phyloP scores from a whole-genome alignment of 1,284 basidiomycete genomes.

The Jaminaea rosea region DNA sequence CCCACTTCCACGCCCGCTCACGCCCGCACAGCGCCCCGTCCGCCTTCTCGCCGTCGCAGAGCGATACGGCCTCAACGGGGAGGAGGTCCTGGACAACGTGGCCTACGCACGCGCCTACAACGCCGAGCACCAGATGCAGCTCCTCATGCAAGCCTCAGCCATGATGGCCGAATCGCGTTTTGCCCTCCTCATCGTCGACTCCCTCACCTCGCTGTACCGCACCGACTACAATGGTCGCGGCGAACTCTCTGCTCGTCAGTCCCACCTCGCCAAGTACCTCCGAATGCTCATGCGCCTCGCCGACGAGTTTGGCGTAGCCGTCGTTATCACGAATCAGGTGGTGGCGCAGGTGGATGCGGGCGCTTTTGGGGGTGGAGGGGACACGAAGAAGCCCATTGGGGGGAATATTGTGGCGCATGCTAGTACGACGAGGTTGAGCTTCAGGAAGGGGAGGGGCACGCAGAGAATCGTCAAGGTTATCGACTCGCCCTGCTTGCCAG shows the following conservation, averaged over 20 bases:
- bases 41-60: constrained; percentile 90
- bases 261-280: constrained; percentile 93
- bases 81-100: constrained; percentile 96
- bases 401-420: constrained; percentile 48
- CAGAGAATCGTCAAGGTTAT: constrained; percentile 94
- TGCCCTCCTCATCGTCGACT: constrained; percentile 90
- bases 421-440: constrained; percentile 37
- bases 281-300: constrained; percentile 85
- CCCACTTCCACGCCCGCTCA: background rate
- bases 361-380: constrained; percentile 59
- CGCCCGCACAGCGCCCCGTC: constrained; percentile 60
- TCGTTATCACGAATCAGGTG: constrained; percentile 96
- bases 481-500: constrained; percentile 93
- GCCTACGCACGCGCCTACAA: constrained; percentile 98
- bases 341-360: constrained; percentile 95
- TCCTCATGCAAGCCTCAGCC: constrained; percentile 83
- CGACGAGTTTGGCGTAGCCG: constrained; percentile 96
- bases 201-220: constrained; percentile 88
- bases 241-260: constrained; percentile 88
- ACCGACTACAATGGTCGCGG: constrained; percentile 94
- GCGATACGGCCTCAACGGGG: constrained; percentile 86
- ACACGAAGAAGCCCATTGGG: constrained; percentile 80
- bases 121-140: constrained; percentile 87
- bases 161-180: constrained; percentile 64
- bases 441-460: constrained; percentile 79